Percentiles rank a stretch among this genome's conserved stretches.
phyloP scores from a whole-genome alignment of 495 filamentous ascomycete genomes.

The Chaetomium fimeti region DNA sequence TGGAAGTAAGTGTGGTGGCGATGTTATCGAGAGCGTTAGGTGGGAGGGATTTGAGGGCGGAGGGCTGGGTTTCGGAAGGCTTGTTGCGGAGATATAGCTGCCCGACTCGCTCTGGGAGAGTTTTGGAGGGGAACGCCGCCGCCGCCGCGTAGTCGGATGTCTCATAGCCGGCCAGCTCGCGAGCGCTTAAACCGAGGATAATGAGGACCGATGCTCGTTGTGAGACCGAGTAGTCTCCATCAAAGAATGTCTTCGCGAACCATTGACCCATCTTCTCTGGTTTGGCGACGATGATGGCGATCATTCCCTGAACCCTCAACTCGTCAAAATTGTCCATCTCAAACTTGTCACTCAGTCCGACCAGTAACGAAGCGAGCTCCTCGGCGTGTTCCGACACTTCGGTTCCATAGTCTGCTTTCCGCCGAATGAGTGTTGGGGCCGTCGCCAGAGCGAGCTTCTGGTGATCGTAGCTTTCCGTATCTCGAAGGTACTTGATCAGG shows the following conservation, averaged over 20 bases:
- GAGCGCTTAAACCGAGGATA: constrained; percentile 75
- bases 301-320: constrained; percentile 75
- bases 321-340: constrained; percentile 74
- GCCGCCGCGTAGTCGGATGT: constrained; percentile 54
- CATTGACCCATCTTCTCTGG: constrained; percentile 76
- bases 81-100: constrained; percentile 41
- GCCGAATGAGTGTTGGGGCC: constrained; percentile 75
- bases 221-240: constrained; percentile 82
- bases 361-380: constrained; percentile 71
- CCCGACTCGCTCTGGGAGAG: constrained; percentile 60
- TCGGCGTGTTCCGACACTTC: constrained; percentile 82
- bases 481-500: constrained; percentile 71
- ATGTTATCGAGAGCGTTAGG: constrained; percentile 61
- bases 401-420: constrained; percentile 82
- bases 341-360: constrained; percentile 78
- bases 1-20: constrained; percentile 59
- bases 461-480: constrained; percentile 79
- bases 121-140: constrained; percentile 68
- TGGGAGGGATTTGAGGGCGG: constrained; percentile 51
- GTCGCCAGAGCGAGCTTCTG: constrained; percentile 76
- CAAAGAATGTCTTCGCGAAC: constrained; percentile 83
- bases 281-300: constrained; percentile 74
- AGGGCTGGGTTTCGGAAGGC: constrained; percentile 23
- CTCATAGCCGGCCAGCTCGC: constrained; percentile 81
- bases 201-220: constrained; percentile 81